Base-by-base conservation (phyloP, 2,329 filamentous ascomycete species). In the Sporothrix phasma region DNA sequence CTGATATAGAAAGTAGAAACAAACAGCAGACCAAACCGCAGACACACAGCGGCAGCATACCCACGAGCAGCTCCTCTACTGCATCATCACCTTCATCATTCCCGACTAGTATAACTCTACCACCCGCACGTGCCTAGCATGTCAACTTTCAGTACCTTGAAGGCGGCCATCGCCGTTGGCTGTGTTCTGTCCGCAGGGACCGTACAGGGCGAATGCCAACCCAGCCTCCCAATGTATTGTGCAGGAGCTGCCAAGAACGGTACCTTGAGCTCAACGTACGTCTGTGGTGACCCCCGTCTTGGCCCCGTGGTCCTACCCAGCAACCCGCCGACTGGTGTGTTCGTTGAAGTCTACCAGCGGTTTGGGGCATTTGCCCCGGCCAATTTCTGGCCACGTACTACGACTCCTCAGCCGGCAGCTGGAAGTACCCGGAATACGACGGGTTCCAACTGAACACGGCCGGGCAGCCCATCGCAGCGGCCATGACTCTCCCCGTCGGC, bases 401-500 rank as follows among this genome's bases (percentile, higher is more conserved):
- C 7, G 67, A 74, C 39, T 63, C 64, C 4, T 61, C 56, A 0
- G 59, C 67, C 3, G 69, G 68, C 1, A 69, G 62, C 41, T 76
- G 71, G 62, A 66, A 63, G 11, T 81, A 79, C 65, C 80, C 79
- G 0, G 70, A 72, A 0, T 65, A 73, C 4, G 71, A 76, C 47
- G 79, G 80, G 4, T 82, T 79, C 63, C 69, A 74, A 22, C 64
- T 77, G 3, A 72, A 76, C 66, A 71, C 70, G 4, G 59, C 69
- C 0, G 72, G 73, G 0, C 66, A 70, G 0, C 71, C 76, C 2
- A 79, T 81, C 46, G 70, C 74, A 22, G 77, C 76, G 4, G 77
- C 74, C 24, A 72, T 77, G 65, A 75, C 75, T 0, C 69, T 82
- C 0, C 65, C 67, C 1, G 70, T 70, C 0, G 79, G 78, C 13